These are phyloP conservation scores for Pseudogymnoascus sp. DNA, from an alignment of 2,329 filamentous ascomycete species.

Conservation along the genomic window DNA sequence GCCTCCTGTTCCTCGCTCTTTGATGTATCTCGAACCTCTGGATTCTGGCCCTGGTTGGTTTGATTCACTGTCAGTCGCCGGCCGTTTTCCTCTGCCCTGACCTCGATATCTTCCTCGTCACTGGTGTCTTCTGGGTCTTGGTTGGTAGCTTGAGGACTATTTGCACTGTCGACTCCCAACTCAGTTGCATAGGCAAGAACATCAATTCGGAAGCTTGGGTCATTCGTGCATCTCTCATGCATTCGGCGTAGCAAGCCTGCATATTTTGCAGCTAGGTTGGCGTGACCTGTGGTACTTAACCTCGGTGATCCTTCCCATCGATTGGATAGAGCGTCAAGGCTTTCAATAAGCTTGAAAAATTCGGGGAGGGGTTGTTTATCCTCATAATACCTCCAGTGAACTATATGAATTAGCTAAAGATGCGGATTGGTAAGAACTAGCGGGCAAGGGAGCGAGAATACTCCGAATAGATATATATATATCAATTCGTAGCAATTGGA, in stretches of 20 bases:
- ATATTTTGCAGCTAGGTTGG: slow-evolving; percentile 18
- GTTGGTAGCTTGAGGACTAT: background rate
- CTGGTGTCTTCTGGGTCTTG: background rate
- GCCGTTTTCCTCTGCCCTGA: background rate
- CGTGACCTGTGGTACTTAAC: slow-evolving; percentile 9
- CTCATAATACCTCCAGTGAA: slow-evolving; percentile 22
- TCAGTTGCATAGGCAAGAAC: slow-evolving; percentile 16
- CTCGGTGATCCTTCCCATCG: slow-evolving; percentile 17
- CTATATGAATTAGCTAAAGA: slow-evolving; percentile 6
- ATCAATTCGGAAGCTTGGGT: slow-evolving; percentile 9
- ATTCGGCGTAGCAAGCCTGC: slow-evolving; percentile 15
- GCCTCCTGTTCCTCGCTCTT: background rate
- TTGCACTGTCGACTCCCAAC: background rate
- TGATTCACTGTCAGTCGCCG: background rate
- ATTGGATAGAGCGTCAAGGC: slow-evolving; percentile 21
- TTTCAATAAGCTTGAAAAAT: slow-evolving; percentile 22
- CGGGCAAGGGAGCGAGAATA: background rate
- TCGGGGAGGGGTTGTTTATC: slow-evolving; percentile 18
- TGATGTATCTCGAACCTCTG: background rate
- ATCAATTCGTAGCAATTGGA: background rate
- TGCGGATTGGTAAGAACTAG: background rate
- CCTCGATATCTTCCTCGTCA: background rate
- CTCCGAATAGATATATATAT: background rate
- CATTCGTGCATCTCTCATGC: slow-evolving; percentile 12
- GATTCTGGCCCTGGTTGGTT: background rate